phyloP scores from a whole-genome alignment of 208 protist species.

The Acanthamoeba sp. region DNA sequence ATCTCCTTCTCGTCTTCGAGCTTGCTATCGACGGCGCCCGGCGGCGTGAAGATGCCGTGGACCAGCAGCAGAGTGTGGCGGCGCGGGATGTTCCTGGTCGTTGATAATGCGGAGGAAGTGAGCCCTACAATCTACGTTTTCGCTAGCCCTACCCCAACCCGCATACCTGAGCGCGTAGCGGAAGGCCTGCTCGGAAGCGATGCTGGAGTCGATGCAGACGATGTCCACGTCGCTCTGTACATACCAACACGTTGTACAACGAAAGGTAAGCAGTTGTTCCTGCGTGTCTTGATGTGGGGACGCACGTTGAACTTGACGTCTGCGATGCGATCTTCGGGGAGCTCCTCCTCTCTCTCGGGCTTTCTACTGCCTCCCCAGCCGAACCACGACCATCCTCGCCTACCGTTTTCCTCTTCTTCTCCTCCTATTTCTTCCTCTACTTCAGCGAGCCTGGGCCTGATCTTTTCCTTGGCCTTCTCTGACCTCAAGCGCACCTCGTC shows the following conservation, averaged over 20 bases:
- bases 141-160: no score
- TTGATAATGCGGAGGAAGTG: no score
- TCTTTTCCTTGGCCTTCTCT: conserved; percentile 15
- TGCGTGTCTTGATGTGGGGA: neutral
- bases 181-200: conserved; percentile 25
- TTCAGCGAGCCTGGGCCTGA: neutral
- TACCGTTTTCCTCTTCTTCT: neutral
- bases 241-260: neutral
- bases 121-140: no score
- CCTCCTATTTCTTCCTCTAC: neutral
- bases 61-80: conserved; percentile 1
- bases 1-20: conserved; percentile 10
- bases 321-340: conserved; percentile 10
- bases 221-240: neutral
- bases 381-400: neutral
- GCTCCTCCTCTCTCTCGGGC: neutral
- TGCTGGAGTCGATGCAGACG: conserved; percentile 27
- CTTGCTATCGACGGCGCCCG: conserved; percentile 5
- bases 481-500: no score
- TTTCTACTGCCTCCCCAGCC: neutral
- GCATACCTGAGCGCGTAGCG: conserved; percentile 27
- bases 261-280: neutral
- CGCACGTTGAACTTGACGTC: neutral
- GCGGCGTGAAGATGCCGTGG: conserved; percentile 28
- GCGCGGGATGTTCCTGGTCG: neutral